Evolutionary conservation across 345 rosid genomes (phyloP), one percentile per base, ranked within the genome.

Genomic region (Citrus sp.): DNA sequence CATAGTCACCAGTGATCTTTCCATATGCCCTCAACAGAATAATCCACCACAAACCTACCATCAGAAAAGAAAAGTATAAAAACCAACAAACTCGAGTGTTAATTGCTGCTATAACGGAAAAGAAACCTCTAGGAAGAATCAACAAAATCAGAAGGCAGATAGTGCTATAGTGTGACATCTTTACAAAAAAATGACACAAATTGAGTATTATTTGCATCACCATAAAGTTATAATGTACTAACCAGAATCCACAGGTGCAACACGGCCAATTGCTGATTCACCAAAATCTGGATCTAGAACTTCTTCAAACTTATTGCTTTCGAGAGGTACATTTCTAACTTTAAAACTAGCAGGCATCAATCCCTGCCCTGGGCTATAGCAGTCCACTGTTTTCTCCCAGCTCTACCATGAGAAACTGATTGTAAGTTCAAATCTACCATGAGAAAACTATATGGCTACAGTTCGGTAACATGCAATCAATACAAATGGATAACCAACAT

Each of bases 191-290:
- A 24, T 21, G 18, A 4, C 10, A 65, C 66, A n/a, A 76, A 22
- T 12, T 13, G 10, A 25, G 32, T 55, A 56, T 34, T 64, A 34
- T 65, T 16, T 42, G 30, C 14, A 22, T 54, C 27, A 37, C 35
- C 2, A 65, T 13, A 49, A 5, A 80, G 64, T 54, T 59, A 67
- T 35, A 74, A 75, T 54, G 12, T 27, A 82, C 90, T 63, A 4
- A 93, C 98, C 98, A 78, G 98, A 92, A 87, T 93, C 98, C 40
- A 93, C 98, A 5, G 98, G 98, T 19, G 98, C 98, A 81, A 93
- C 98, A 55, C 98, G 94, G 13, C 98, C 98, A 75, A 93, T 93
- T 55, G 98, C 98, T 42, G 97, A 90, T 87, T 93, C 97, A 49
- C 97, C 98, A 84, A 93, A 93, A 92, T 93, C 97, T 21, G 97